phyloP scores from a whole-genome alignment of 139 green algal genomes.

The Ettlia oleoabundans region DNA sequence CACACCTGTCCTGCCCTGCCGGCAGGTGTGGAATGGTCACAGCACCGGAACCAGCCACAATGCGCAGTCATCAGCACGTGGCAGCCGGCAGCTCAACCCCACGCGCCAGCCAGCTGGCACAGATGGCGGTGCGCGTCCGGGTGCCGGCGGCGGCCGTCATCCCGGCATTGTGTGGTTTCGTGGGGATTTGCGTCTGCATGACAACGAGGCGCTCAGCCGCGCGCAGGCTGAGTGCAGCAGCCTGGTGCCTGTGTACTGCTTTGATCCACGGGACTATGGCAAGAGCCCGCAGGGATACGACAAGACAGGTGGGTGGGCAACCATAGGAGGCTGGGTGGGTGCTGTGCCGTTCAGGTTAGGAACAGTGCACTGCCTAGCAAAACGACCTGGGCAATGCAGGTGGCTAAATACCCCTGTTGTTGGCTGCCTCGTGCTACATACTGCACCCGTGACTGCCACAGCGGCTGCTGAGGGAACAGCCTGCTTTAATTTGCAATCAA shows the following conservation, averaged over 20 bases:
- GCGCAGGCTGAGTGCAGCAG: conserved; percentile 45
- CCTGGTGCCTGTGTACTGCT: conserved; percentile 67
- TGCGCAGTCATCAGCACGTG: neutral
- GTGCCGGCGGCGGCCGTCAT: conserved; percentile 9
- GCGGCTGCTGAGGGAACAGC: no score
- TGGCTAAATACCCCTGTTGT: no score
- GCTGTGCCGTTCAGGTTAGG: no score
- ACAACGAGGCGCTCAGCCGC: conserved; percentile 59
- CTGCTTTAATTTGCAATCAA: no score
- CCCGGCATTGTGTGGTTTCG: conserved; percentile 52
- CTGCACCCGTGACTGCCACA: no score
- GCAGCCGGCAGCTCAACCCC: neutral
- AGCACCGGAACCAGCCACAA: neutral
- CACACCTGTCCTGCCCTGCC: neutral
- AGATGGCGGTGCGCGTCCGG: neutral
- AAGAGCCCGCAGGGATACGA: conserved; percentile 59
- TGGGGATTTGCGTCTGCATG: conserved; percentile 65
- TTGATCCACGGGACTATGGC: conserved; percentile 67
- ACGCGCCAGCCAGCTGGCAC: neutral
- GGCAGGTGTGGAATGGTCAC: neutral
- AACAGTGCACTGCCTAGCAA: no score
- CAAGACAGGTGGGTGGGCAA: conserved; percentile 33
- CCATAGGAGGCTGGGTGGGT: no score
- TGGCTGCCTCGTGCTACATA: no score
- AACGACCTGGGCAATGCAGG: no score